These are phyloP conservation scores for Yamadazyma triangularis DNA, from an alignment of 1,139 yeast species.

Conservation along the genomic window DNA sequence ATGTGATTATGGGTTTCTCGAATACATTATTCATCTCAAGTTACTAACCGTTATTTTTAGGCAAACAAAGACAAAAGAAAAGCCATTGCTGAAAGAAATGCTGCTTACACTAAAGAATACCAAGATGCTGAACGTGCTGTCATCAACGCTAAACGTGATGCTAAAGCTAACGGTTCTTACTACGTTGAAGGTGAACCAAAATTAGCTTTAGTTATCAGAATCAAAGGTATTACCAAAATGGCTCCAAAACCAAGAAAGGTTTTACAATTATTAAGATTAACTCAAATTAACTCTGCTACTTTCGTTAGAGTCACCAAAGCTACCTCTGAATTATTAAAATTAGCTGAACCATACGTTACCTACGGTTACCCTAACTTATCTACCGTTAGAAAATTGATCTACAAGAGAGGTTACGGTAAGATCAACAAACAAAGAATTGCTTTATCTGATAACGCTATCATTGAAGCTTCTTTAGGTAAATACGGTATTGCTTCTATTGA, in stretches of 20 bases:
- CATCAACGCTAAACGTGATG: slow-evolving; percentile 91
- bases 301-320: slow-evolving; percentile 99
- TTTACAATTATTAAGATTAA: slow-evolving; percentile 93
- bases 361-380: slow-evolving; percentile 99
- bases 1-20: slow-evolving; percentile 1
- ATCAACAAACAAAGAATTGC: slow-evolving; percentile 97
- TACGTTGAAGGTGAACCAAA: slow-evolving; percentile 97
- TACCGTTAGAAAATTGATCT: slow-evolving; percentile 92
- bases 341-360: slow-evolving; percentile 98
- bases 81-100: slow-evolving; percentile 95
- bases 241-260: slow-evolving; percentile 99
- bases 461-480: slow-evolving; percentile 92
- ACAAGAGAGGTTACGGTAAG: slow-evolving; percentile 99
- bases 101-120: slow-evolving; percentile 97
- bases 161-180: slow-evolving; percentile 94
- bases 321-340: slow-evolving; percentile 90
- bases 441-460: slow-evolving; percentile 88
- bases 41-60: slow-evolving; percentile 45
- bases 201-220: slow-evolving; percentile 96
- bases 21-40: slow-evolving; percentile 5
- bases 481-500: slow-evolving; percentile 95
- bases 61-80: slow-evolving; percentile 89
- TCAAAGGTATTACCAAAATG: slow-evolving; percentile 99
- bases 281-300: slow-evolving; percentile 98
- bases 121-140: slow-evolving; percentile 90